These are phyloP conservation scores for Trebouxia sp. DNA, from an alignment of 139 green algal species.

Conservation along the genomic window DNA sequence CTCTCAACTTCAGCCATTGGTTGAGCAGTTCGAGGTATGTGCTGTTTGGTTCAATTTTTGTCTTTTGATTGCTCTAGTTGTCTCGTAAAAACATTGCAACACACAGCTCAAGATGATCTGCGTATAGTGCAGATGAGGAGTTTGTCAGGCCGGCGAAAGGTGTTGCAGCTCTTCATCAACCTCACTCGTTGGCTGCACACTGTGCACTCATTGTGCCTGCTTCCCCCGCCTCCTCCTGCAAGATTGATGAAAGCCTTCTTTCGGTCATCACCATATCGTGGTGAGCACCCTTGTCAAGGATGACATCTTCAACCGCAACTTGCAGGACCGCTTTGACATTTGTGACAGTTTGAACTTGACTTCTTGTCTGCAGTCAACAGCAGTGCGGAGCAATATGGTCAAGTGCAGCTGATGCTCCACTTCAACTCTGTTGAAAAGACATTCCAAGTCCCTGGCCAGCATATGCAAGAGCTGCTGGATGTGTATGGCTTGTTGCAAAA, in stretches of 20 bases:
- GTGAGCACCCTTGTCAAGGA: background rate
- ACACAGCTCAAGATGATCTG: background rate
- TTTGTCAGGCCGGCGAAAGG: conserved; percentile 7
- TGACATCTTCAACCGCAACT: background rate
- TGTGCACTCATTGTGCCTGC: background rate
- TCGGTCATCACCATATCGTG: background rate
- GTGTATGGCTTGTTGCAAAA: conserved; percentile 14
- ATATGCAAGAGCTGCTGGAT: conserved; percentile 14
- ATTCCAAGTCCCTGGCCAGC: conserved; percentile 1
- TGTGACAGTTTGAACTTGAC: background rate
- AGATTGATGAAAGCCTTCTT: background rate
- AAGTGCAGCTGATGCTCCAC: conserved; percentile 15
- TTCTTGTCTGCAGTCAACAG: background rate
- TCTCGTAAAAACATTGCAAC: no score
- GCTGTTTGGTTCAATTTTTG: no score
- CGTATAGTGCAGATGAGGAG: background rate
- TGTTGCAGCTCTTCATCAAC: conserved; percentile 17
- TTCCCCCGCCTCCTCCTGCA: background rate
- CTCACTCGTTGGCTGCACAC: conserved; percentile 17
- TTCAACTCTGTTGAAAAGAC: conserved; percentile 16
- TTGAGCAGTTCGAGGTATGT: background rate
- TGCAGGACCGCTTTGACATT: background rate
- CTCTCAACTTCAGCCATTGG: background rate
- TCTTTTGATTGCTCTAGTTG: no score
- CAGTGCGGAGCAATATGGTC: background rate